Evolutionary conservation across 2,329 filamentous ascomycete species (phyloP).

Genomic region (Cladosporium sphaerospermum): DNA sequence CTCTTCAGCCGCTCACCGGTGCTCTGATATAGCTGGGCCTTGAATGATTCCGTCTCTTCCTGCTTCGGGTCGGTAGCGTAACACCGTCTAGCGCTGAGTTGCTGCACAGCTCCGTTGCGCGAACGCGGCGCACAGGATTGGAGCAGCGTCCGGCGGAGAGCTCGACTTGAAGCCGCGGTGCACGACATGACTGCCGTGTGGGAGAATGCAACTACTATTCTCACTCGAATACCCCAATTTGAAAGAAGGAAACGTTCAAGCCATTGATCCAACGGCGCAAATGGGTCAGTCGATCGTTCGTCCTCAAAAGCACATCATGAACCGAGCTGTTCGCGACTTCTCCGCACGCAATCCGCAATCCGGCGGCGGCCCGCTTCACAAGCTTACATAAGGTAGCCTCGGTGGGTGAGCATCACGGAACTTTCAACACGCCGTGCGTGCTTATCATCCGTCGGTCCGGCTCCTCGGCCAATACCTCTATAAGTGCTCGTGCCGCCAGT

Average conservation of each 20-base stretch:
- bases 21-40: conserved; percentile 57
- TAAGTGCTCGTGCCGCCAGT: no score
- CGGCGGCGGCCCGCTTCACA: no score
- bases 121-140: background rate
- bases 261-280: background rate
- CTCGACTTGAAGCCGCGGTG: conserved; percentile 4
- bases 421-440: no score
- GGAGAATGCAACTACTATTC: background rate
- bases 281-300: no score
- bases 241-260: background rate
- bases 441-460: no score
- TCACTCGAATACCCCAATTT: no score
- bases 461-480: no score
- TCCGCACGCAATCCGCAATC: background rate
- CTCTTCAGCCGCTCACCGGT: conserved; percentile 52
- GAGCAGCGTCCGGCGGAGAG: conserved; percentile 6
- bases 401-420: no score
- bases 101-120: conserved; percentile 1
- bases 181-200: conserved; percentile 1
- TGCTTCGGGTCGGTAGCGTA: conserved; percentile 34
- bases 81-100: conserved; percentile 19
- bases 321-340: background rate
- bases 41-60: conserved; percentile 44
- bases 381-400: no score
- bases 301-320: background rate